Percentiles rank a stretch among this genome's conserved stretches.
Conservation (phyloP, 2,329 filamentous ascomycete species). For the Neodidymelliopsis sp. region DNA sequence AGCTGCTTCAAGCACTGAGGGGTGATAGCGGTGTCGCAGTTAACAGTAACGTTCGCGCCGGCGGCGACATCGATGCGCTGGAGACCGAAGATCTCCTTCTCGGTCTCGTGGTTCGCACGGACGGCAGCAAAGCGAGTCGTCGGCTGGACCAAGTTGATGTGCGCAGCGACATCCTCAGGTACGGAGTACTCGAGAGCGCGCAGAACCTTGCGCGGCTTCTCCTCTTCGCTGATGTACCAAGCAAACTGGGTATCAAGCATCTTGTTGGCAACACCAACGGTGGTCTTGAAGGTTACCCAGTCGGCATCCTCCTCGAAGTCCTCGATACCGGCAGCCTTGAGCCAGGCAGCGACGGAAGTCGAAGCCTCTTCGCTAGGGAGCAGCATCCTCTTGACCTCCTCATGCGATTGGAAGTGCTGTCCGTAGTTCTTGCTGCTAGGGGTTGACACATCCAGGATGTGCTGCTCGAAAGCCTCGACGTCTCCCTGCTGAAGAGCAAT, state of each 20-base stretch:
- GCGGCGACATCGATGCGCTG: conserved; percentile 19
- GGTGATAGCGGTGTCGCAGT: conserved; percentile 47
- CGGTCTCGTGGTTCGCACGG: conserved; percentile 29
- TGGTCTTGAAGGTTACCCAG: conserved; percentile 48
- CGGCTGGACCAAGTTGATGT: conserved; percentile 60
- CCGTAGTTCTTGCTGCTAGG: conserved; percentile 59
- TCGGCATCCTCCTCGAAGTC: conserved; percentile 50
- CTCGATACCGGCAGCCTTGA: conserved; percentile 51
- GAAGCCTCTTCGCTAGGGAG: conserved; percentile 50
- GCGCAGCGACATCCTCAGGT: conserved; percentile 46
- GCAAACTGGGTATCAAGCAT: conserved; percentile 60
- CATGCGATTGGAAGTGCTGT: conserved; percentile 54
- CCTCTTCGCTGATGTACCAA: conserved; percentile 49
- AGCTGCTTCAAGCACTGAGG: conserved; percentile 58
- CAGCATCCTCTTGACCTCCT: conserved; percentile 55
- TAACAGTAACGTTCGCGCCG: conserved; percentile 23
- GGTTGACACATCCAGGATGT: conserved; percentile 54
- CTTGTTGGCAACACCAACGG: conserved; percentile 48
- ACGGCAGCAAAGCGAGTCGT: conserved; percentile 59
- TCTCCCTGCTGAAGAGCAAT: conserved; percentile 42
- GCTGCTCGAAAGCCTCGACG: conserved; percentile 49
- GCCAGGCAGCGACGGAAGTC: conserved; percentile 53
- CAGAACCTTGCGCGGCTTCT: conserved; percentile 52
- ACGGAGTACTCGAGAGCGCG: conserved; percentile 54
- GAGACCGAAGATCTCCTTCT: conserved; percentile 28